Evolutionary conservation across 2,329 filamentous ascomycete genomes (phyloP), one percentile per base, ranked within the genome.

Genomic region (Sphaerulina vaccinii): DNA sequence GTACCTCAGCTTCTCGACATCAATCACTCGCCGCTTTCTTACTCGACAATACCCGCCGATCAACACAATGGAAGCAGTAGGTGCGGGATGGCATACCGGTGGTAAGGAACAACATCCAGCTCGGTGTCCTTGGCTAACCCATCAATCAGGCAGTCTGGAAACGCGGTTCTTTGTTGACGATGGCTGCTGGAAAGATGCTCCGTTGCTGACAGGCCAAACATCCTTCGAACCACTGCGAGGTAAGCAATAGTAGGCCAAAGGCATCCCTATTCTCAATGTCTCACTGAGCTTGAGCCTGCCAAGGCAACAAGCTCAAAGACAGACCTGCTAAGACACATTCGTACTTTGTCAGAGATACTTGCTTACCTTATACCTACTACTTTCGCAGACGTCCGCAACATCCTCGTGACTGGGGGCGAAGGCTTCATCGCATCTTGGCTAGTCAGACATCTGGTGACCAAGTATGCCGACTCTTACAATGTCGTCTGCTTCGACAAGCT

Each of bases 361-460:
- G n/a, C n/a, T n/a, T n/a, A n/a, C n/a, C n/a, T n/a, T n/a, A n/a
- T n/a, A n/a, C n/a, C n/a, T n/a, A n/a, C n/a, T n/a, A n/a, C n/a
- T n/a, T n/a, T n/a, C n/a, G n/a, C 78, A 19, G 83, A 86, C 69
- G 83, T 88, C 49, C 86, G 82, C 70, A 91, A 90, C 65, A 90
- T 92, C 62, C 85, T 92, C 79, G 80, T 93, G 57, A 92, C 88
- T 16, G 88, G 88, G 43, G 88, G 88, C 48, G 88, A 87, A 56
- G 88, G 88, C 61, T 93, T 93, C 76, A 91, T 92, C 70, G 88
- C 86, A 47, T 90, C 86, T 68, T 92, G 88, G 88, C 79, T 92
- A 32, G 86, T 89, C 56, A 84, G 88, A 55, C 88, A 92, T 71
- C 77, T 93, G 46, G 83, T 83, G 9, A 72, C 88, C 52, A 88